Percentiles rank a stretch among this genome's conserved stretches.
These are phyloP conservation scores for Kazachstania bromeliacearum DNA, from an alignment of 805 yeast species.

Conservation along the genomic window DNA sequence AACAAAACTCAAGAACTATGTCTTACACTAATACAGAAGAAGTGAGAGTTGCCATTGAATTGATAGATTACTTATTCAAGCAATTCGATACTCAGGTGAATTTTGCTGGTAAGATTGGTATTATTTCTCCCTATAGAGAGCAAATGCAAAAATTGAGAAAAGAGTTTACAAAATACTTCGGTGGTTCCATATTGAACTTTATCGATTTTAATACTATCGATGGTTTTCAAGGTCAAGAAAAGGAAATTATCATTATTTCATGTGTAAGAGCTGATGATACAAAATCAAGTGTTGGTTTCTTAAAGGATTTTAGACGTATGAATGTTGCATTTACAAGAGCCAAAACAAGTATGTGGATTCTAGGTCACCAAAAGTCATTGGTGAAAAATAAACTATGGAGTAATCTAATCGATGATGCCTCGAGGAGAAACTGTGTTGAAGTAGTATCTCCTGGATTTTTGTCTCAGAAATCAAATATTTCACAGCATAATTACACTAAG, in stretches of 20 bases:
- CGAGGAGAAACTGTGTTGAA: slow-evolving; percentile 32
- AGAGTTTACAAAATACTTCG: slow-evolving; percentile 50
- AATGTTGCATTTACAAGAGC: slow-evolving; percentile 96
- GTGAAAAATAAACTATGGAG: slow-evolving; percentile 63
- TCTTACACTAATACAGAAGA: slow-evolving; percentile 68
- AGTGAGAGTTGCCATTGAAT: slow-evolving; percentile 61
- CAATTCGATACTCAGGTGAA: slow-evolving; percentile 36
- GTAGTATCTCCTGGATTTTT: slow-evolving; percentile 25
- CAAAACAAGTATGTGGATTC: slow-evolving; percentile 79
- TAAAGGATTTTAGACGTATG: slow-evolving; percentile 89
- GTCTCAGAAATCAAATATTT: slow-evolving; percentile 1
- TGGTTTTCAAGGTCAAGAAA: slow-evolving; percentile 97
- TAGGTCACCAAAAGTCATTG: slow-evolving; percentile 71
- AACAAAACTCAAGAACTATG: slow-evolving; percentile 51
- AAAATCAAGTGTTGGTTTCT: slow-evolving; percentile 64
- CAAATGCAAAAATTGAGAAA: slow-evolving; percentile 57
- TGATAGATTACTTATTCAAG: slow-evolving; percentile 45
- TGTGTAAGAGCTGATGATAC: slow-evolving; percentile 81
- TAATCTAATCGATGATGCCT: slow-evolving; percentile 58
- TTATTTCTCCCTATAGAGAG: slow-evolving; percentile 91
- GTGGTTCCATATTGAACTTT: slow-evolving; percentile 49
- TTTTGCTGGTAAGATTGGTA: slow-evolving; percentile 70
- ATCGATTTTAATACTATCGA: slow-evolving; percentile 92
- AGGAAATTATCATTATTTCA: slow-evolving; percentile 81
- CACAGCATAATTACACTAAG: too few species aligned